Conservation (phyloP, 2,329 filamentous ascomycete species). For the Chlorencoelia australis region DNA sequence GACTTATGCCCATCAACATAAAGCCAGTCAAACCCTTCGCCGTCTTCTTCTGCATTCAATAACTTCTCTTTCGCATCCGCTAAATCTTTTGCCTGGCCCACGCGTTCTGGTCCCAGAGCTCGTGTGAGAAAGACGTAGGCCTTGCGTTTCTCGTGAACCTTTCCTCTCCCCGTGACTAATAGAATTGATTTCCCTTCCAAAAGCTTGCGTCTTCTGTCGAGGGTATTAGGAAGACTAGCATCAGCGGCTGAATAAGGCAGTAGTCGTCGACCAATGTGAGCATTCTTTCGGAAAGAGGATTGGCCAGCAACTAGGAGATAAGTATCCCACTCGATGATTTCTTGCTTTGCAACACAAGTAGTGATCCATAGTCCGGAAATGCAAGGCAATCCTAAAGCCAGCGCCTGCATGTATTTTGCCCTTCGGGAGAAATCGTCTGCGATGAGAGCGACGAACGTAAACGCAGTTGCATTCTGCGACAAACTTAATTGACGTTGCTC, state of each 20-base stretch:
- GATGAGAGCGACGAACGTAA: conserved; percentile 77
- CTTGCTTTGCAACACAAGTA: conserved; percentile 52
- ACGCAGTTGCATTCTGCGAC: conserved; percentile 37
- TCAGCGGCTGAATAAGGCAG: conserved; percentile 46
- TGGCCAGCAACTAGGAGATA: conserved; percentile 83
- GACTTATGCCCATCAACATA: conserved; percentile 59
- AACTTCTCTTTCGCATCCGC: conserved; percentile 54
- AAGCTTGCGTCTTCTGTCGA: conserved; percentile 51
- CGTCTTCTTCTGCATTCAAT: conserved; percentile 36
- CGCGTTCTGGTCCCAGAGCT: conserved; percentile 59
- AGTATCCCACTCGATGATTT: conserved; percentile 61
- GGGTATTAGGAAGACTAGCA: conserved; percentile 45
- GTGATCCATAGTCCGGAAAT: conserved; percentile 73
- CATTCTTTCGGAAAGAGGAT: conserved; percentile 65
- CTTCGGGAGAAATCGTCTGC: conserved; percentile 79
- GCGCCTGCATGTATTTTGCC: conserved; percentile 87
- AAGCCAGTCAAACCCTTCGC: conserved; percentile 59
- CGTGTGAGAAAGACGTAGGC: conserved; percentile 73
- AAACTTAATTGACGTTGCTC: conserved; percentile 39
- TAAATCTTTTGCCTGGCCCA: conserved; percentile 56
- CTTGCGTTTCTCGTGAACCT: conserved; percentile 52
- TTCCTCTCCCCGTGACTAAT: conserved; percentile 56
- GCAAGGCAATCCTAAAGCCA: conserved; percentile 82
- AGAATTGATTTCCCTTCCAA: conserved; percentile 58
- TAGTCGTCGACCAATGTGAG: conserved; percentile 65